These are phyloP conservation scores for Chaetomiaceae sp. DNA, from an alignment of 2,329 filamentous ascomycete genomes.

Conservation along the genomic window DNA sequence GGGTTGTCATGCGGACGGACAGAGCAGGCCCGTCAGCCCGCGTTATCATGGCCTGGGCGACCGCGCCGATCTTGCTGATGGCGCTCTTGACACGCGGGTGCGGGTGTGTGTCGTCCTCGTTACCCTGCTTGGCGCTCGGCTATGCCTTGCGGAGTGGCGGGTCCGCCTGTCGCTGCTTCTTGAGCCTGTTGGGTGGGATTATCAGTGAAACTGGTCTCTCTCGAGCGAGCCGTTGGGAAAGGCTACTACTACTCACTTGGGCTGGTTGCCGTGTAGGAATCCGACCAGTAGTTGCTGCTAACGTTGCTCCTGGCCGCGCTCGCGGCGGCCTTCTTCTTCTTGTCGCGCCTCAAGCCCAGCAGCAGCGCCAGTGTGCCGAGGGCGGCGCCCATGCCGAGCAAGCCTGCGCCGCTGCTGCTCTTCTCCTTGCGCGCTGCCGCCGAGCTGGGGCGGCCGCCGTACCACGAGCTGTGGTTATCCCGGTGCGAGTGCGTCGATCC, in stretches of 20 bases:
- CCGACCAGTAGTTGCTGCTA: slow-evolving; percentile 51
- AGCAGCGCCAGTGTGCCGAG: slow-evolving; percentile 50
- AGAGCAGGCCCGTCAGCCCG: no score
- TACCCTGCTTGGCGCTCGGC: slow-evolving; percentile 27
- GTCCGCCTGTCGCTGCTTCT: slow-evolving; percentile 26
- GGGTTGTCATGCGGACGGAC: no score
- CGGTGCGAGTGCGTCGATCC: slow-evolving; percentile 39
- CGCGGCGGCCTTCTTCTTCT: slow-evolving; percentile 42
- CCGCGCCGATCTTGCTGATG: slow-evolving; percentile 20
- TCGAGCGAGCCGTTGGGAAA: no score
- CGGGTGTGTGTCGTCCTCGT: slow-evolving; percentile 26
- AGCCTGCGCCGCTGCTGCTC: slow-evolving; percentile 45
- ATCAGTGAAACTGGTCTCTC: no score
- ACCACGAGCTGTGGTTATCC: slow-evolving; percentile 55
- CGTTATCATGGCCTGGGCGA: slow-evolving; percentile 16
- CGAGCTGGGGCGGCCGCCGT: slow-evolving; percentile 42
- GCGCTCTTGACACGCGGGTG: slow-evolving; percentile 29
- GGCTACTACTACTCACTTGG: slow-evolving; percentile 51
- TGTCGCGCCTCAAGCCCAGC: slow-evolving; percentile 49
- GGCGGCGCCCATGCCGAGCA: slow-evolving; percentile 50
- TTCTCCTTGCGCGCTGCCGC: slow-evolving; percentile 47
- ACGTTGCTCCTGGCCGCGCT: slow-evolving; percentile 41
- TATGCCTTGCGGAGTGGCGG: slow-evolving; percentile 24
- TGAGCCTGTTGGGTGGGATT: slow-evolving; percentile 38
- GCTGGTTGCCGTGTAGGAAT: slow-evolving; percentile 49